These are phyloP conservation scores for Eucalyptus regnans DNA, from an alignment of 345 rosid species.

Conservation along the genomic window DNA sequence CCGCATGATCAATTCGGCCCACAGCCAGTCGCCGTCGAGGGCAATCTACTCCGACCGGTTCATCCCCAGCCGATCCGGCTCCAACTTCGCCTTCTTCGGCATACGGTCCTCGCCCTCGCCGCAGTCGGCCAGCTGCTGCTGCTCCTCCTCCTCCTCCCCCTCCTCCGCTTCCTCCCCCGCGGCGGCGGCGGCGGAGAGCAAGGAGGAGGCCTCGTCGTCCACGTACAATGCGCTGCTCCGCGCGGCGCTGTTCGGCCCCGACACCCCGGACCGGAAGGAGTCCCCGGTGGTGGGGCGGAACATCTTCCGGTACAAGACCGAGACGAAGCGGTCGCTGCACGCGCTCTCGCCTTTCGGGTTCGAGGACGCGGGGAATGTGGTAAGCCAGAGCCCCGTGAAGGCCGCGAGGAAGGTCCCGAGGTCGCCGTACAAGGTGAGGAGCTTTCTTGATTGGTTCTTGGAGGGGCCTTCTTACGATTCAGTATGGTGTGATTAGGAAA, in stretches of 20 bases:
- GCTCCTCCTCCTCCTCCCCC: neutral
- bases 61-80: slow-evolving; percentile 90
- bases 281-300: slow-evolving; percentile 24
- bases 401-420: slow-evolving; percentile 77
- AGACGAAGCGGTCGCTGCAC: slow-evolving; percentile 60
- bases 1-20: slow-evolving; percentile 65
- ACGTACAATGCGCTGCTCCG: slow-evolving; percentile 61
- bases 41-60: slow-evolving; percentile 89
- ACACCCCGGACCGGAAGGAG: slow-evolving; percentile 68
- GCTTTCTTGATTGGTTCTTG: neutral
- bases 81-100: slow-evolving; percentile 80
- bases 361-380: slow-evolving; percentile 44
- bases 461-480: neutral
- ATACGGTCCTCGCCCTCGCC: slow-evolving; percentile 30
- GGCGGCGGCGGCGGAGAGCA: slow-evolving; percentile 26
- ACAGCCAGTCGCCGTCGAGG: slow-evolving; percentile 58
- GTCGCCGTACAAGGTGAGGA: slow-evolving; percentile 79
- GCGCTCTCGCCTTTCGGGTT: slow-evolving; percentile 64
- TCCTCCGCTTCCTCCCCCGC: neutral
- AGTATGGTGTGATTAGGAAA: neutral
- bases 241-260: slow-evolving; percentile 69
- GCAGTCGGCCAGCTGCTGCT: neutral
- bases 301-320: slow-evolving; percentile 80
- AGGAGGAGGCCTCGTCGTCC: slow-evolving; percentile 51
- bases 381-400: slow-evolving; percentile 45